Evolutionary conservation across 352 stramenopile genomes (phyloP).

Genomic region (Globisporangium okanoganense): DNA sequence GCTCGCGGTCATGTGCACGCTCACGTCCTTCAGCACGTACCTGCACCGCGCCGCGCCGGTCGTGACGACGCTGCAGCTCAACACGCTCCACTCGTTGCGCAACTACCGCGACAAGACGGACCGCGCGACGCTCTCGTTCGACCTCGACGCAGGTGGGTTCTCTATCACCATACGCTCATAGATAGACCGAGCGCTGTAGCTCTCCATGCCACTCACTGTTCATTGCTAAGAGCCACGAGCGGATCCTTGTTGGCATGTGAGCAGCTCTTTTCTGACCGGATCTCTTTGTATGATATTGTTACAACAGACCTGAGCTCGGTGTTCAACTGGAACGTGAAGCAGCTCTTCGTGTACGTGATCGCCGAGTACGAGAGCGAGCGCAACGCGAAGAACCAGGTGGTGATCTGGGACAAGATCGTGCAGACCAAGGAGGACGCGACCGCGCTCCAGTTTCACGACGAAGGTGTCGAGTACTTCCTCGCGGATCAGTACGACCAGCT

Average conservation of each 20-base stretch:
- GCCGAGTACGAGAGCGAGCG: constrained; percentile 70
- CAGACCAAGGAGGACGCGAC: constrained; percentile 49
- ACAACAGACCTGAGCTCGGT: constrained; percentile 78
- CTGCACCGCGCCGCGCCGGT: constrained; percentile 53
- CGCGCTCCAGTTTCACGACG: constrained; percentile 47
- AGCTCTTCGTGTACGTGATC: constrained; percentile 87
- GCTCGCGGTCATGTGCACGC: constrained; percentile 66
- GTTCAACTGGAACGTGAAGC: constrained; percentile 91
- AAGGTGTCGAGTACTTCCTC: constrained; percentile 82
- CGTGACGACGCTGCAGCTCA: constrained; percentile 56
- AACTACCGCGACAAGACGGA: constrained; percentile 80
- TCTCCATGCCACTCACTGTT: neutral
- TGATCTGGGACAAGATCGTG: constrained; percentile 86
- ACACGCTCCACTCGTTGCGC: constrained; percentile 73
- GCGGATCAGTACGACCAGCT: constrained; percentile 76
- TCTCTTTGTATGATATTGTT: neutral
- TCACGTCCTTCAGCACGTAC: constrained; percentile 74
- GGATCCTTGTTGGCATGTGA: neutral
- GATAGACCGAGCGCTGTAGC: neutral
- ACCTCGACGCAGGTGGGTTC: constrained; percentile 69
- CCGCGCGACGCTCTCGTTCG: constrained; percentile 78
- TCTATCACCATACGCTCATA: neutral
- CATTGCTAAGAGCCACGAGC: neutral
- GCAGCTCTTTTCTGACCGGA: neutral
- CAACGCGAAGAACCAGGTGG: constrained; percentile 75